Evolutionary conservation across 106 monocot genomes (phyloP).

Genomic region (Vanilla planifolia): DNA sequence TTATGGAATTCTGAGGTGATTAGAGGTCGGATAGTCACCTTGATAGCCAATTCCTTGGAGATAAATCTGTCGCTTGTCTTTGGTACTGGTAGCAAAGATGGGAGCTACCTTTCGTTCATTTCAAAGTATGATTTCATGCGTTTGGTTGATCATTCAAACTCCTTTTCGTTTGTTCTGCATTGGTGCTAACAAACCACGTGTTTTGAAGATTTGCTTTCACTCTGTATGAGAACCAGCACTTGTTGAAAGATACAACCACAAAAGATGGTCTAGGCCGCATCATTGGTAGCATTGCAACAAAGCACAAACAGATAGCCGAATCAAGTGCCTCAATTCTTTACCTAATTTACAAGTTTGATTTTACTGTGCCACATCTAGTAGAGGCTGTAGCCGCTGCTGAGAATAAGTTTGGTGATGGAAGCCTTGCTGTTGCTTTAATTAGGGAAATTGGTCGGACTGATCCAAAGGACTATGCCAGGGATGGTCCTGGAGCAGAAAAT

Average conservation of each 20-base stretch:
- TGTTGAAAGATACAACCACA: conserved; percentile 59
- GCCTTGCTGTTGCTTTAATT: conserved; percentile 54
- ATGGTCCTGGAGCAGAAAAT: conserved; percentile 84
- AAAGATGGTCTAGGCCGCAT: conserved; percentile 64
- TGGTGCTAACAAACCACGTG: not conserved
- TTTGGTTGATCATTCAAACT: not conserved
- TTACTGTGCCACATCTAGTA: conserved; percentile 54
- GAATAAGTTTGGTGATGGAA: conserved; percentile 77
- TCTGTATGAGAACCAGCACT: conserved; percentile 60
- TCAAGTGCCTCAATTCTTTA: conserved; percentile 71
- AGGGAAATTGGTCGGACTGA: conserved; percentile 78
- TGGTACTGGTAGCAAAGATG: conserved; percentile 51
- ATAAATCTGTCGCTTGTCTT: conserved; percentile 70
- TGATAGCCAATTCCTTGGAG: conserved; percentile 87
- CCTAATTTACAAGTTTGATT: conserved; percentile 85
- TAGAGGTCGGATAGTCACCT: conserved; percentile 53
- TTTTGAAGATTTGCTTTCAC: conserved; percentile 52
- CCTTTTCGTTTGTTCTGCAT: not conserved
- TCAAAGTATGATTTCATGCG: conserved; percentile 42
- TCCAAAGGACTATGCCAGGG: conserved; percentile 82
- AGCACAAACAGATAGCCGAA: conserved; percentile 41
- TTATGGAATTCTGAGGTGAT: conserved; percentile 77
- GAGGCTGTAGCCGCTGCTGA: conserved; percentile 55
- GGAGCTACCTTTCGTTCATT: conserved; percentile 75
- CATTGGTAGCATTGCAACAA: conserved; percentile 65